Base-by-base conservation (phyloP, 2,329 filamentous ascomycete species). In the Thielaviopsis punctulata region DNA sequence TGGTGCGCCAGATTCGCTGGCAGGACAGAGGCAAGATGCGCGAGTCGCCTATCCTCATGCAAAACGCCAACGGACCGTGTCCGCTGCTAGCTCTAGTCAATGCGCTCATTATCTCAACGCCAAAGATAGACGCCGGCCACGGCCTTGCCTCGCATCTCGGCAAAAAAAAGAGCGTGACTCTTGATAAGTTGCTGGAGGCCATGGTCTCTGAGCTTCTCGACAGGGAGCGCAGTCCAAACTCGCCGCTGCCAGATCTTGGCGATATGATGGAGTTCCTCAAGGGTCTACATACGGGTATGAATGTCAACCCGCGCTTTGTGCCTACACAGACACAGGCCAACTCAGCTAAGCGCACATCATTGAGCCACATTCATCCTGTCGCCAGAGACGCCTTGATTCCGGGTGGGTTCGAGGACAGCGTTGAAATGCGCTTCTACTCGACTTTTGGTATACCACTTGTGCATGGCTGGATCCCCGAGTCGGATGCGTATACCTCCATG, bases 181-280 rank as follows among this genome's bases (percentile, higher is more conserved):
- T 98, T 10, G 84, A 84, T 8, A 69, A 95, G 15, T 69, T 98
- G 8, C 76, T 96, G 2, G 85, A 95, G 61, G 87, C 86, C 2
- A 80, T 98, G 0, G 87, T 96, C 61, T 89, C 96, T 53, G 90
- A 96, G 65, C 76, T 98, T 21, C 90, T 93, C 70, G 89, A 86
- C 2, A 79, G 79, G 8, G 69, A 84, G 50, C 72, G 84, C 49
- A 80, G 77, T 0, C 66, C 69, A 2, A 77, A 81, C 30, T 74
- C 73, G 1, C 69, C 79, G 15, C 67, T 96, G 22, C 90, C 90
- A 0, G 92, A 96, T 62, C 83, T 96, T 9, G 77, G 82, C 33
- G 89, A 95, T 55, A 72, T 98, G 1, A 94, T 95, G 63, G 73
- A 76, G 6, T 98, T 98, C 61, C 70, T 98, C 2, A 78, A 92